A percentile compares a stretch with the other conserved stretches of the same genome.
These are phyloP conservation scores for Calonectria henricotiae DNA, from an alignment of 2,329 filamentous ascomycete species.

Conservation along the genomic window DNA sequence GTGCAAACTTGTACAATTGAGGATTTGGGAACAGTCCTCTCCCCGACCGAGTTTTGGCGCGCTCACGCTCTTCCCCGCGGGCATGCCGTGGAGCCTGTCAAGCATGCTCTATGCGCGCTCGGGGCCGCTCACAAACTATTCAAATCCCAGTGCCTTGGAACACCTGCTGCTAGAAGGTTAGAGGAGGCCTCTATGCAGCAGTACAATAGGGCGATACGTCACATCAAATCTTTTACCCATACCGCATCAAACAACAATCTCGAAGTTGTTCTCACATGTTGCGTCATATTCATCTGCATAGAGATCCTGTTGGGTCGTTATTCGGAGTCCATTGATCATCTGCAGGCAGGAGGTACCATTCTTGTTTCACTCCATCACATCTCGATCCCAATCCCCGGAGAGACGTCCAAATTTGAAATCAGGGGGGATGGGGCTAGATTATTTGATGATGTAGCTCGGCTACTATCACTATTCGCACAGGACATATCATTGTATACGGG, in stretches of 20 bases:
- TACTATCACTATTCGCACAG: background rate
- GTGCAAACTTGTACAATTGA: background rate
- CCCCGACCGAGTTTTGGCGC: slow-evolving; percentile 7
- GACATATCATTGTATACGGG: background rate
- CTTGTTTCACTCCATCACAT: background rate
- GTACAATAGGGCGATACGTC: slow-evolving; percentile 15
- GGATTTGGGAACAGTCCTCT: background rate
- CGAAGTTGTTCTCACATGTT: slow-evolving; percentile 8
- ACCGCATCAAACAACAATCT: background rate
- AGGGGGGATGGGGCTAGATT: background rate
- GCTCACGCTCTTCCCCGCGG: slow-evolving; percentile 1
- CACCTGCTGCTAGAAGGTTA: background rate
- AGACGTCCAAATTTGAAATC: background rate
- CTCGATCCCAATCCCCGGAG: background rate
- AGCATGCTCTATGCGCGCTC: slow-evolving; percentile 13
- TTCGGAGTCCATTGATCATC: background rate
- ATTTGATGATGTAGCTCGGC: background rate
- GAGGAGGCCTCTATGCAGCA: background rate
- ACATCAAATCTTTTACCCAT: background rate
- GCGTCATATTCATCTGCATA: slow-evolving; percentile 20
- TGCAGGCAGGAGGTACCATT: background rate
- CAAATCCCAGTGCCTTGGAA: background rate
- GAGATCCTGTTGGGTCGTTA: slow-evolving; percentile 15
- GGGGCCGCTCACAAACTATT: slow-evolving; percentile 9
- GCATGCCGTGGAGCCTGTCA: slow-evolving; percentile 6